Conservation (phyloP, 2,329 filamentous ascomycete genomes). For the Ophiosphaerella herpotricha region DNA sequence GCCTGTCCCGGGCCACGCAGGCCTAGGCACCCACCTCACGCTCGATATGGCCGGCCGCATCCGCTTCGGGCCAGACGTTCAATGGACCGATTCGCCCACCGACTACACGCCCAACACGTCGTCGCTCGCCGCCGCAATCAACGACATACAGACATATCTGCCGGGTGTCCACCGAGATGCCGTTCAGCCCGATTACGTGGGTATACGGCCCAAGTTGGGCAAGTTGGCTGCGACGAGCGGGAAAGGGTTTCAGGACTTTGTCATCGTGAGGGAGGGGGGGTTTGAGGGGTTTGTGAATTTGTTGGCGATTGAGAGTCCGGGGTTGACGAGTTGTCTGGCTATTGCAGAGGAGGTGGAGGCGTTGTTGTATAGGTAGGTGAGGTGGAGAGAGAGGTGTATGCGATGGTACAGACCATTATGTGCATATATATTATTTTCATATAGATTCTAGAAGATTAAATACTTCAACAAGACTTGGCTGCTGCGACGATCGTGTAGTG, state of each 20-base stretch:
- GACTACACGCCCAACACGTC: slow-evolving; percentile 71
- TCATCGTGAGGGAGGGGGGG: slow-evolving; percentile 76
- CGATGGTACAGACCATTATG: too few species aligned
- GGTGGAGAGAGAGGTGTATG: too few species aligned
- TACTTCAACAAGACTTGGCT: too few species aligned
- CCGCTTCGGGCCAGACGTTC: slow-evolving; percentile 91
- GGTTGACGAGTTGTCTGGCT: slow-evolving; percentile 82
- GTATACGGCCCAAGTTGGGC: slow-evolving; percentile 84
- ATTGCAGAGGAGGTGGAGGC: slow-evolving; percentile 77
- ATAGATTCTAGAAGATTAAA: too few species aligned
- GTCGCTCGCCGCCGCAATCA: slow-evolving; percentile 68
- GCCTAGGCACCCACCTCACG: slow-evolving; percentile 90
- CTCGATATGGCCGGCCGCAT: slow-evolving; percentile 83
- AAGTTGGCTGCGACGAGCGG: slow-evolving; percentile 63
- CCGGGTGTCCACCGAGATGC: slow-evolving; percentile 70
- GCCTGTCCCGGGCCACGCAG: slow-evolving; percentile 77
- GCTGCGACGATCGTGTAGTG: too few species aligned
- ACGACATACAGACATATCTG: slow-evolving; percentile 78
- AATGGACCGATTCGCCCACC: slow-evolving; percentile 77
- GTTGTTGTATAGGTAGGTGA: slow-evolving; percentile 53
- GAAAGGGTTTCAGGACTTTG: slow-evolving; percentile 80
- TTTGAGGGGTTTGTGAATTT: slow-evolving; percentile 86
- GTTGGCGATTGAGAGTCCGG: slow-evolving; percentile 90
- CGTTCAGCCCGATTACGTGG: slow-evolving; percentile 83
- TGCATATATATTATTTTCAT: too few species aligned